phyloP scores from a whole-genome alignment of 2,329 filamentous ascomycete genomes.

The Scedosporium dehoogii region DNA sequence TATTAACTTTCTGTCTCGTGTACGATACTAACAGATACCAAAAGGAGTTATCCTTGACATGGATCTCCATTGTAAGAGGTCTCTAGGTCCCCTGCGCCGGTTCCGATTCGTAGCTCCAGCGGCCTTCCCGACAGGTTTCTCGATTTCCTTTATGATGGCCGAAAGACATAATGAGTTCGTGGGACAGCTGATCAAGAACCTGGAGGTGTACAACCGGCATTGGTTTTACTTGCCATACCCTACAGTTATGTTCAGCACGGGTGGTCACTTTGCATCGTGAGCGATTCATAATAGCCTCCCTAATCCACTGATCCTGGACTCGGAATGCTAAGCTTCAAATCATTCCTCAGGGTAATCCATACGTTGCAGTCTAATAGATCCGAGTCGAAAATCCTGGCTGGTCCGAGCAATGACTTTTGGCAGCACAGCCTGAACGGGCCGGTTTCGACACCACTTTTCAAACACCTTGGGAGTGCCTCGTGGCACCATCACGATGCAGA shows the following conservation, averaged over 20 bases:
- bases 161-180: slow-evolving; percentile 23
- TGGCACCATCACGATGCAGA: slow-evolving; percentile 29
- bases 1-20: background rate
- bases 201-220: slow-evolving; percentile 23
- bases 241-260: slow-evolving; percentile 33
- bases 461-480: slow-evolving; percentile 29
- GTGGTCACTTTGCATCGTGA: slow-evolving; percentile 28
- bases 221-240: slow-evolving; percentile 29
- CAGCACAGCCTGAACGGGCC: slow-evolving; percentile 28
- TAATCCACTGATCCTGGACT: background rate
- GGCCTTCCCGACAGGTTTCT: slow-evolving; percentile 28
- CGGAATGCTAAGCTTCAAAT: slow-evolving; percentile 8
- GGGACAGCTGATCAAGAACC: slow-evolving; percentile 20
- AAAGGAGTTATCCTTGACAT: slow-evolving; percentile 15
- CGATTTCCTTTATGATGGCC: slow-evolving; percentile 31
- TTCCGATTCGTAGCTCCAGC: slow-evolving; percentile 30
- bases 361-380: slow-evolving; percentile 21
- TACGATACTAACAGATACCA: background rate
- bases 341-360: slow-evolving; percentile 20
- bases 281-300: slow-evolving; percentile 13
- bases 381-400: slow-evolving; percentile 24
- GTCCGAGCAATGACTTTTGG: slow-evolving; percentile 10
- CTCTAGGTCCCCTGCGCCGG: slow-evolving; percentile 26
- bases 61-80: slow-evolving; percentile 27
- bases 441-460: slow-evolving; percentile 28